Evolutionary conservation across 805 yeast species (phyloP).

Genomic region (Huiozyma naganishii): DNA sequence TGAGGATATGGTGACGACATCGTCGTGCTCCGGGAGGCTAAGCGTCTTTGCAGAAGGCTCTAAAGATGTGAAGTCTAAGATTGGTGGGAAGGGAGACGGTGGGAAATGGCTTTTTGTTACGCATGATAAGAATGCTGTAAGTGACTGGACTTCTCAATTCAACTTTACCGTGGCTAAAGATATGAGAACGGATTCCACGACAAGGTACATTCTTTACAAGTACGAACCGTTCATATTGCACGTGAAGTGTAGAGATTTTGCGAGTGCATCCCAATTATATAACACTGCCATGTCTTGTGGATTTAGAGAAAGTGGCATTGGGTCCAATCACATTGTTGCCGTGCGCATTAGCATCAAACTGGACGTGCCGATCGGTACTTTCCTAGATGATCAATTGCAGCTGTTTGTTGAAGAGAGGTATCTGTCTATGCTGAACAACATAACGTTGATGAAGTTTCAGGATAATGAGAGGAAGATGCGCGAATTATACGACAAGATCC

Average conservation of each 20-base stretch:
- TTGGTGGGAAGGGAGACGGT: slow-evolving; percentile 79
- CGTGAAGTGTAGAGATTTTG: slow-evolving; percentile 59
- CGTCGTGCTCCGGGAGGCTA: slow-evolving; percentile 81
- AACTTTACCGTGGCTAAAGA: slow-evolving; percentile 1
- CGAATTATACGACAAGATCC: slow-evolving; percentile 36
- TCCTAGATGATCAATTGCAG: slow-evolving; percentile 18
- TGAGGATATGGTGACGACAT: slow-evolving; percentile 68
- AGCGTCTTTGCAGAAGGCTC: slow-evolving; percentile 73
- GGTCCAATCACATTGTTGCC: slow-evolving; percentile 67
- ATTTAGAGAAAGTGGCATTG: slow-evolving; percentile 79
- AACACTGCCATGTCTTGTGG: slow-evolving; percentile 75
- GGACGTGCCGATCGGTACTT: slow-evolving; percentile 65
- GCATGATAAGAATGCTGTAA: slow-evolving; percentile 44
- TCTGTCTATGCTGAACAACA: slow-evolving; percentile 38
- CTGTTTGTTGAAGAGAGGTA: slow-evolving; percentile 44
- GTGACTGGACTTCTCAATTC: slow-evolving; percentile 36
- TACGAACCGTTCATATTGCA: slow-evolving; percentile 81
- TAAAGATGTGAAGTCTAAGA: slow-evolving; percentile 34
- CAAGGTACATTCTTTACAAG: slow-evolving; percentile 58
- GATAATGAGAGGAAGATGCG: slow-evolving; percentile 54
- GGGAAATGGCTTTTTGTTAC: slow-evolving; percentile 79
- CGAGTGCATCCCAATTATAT: slow-evolving; percentile 50
- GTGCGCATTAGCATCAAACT: slow-evolving; percentile 55
- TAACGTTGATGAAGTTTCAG: slow-evolving; percentile 51
- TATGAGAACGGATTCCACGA: slow-evolving; percentile 13